Base-by-base conservation (phyloP, 2,329 filamentous ascomycete genomes). In the Xylariaceae sp. region DNA sequence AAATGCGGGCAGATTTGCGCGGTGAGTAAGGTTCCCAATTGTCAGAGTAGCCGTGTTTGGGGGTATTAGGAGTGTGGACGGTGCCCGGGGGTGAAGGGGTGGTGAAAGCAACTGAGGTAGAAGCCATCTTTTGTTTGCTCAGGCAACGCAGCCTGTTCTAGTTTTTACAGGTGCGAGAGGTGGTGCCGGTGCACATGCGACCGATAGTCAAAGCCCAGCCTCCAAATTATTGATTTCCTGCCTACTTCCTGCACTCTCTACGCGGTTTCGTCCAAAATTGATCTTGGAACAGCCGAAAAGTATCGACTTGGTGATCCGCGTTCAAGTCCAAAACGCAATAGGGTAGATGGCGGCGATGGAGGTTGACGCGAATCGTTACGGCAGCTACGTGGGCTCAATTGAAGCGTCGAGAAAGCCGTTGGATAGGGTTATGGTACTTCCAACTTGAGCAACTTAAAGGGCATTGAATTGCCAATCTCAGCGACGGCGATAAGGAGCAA, bases 1-100 rank as follows among this genome's bases (percentile, higher is more conserved):
- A 78, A 52, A 87, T 73, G 51, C 84, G 77, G 45, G 76, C 74
- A 3, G 81, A 85, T 55, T 85, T 84, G 61, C 84, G 78, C 41
- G 83, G 81, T 45, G 82, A 80, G 59, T 81, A 89, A 34, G 85
- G 85, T 56, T 87, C 77, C 72, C 83, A 89, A 48, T 72, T 66
- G 64, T 90, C 85, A 51, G 74, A 71, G 55, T 73, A 80, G 29
- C 85, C 85, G 57, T 81, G 76, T 44, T 76, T 76, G 36, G 86
- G 86, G 41, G 85, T 81, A 31, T 78, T 76, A 46, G 86, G 86
- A 37, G 83, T 87, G 59, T 71, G 79, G 47, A 85, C 65, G 49
- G 68, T 66, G 32, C 68, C 63, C 29, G 77, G 70, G 48, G 79
- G 80, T 38, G 82, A 77, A 50, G 84, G 83, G 33, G 83, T 86